Evolutionary conservation across 2,329 filamentous ascomycete species (phyloP).

Genomic region (Trichoderma lentiforme): DNA sequence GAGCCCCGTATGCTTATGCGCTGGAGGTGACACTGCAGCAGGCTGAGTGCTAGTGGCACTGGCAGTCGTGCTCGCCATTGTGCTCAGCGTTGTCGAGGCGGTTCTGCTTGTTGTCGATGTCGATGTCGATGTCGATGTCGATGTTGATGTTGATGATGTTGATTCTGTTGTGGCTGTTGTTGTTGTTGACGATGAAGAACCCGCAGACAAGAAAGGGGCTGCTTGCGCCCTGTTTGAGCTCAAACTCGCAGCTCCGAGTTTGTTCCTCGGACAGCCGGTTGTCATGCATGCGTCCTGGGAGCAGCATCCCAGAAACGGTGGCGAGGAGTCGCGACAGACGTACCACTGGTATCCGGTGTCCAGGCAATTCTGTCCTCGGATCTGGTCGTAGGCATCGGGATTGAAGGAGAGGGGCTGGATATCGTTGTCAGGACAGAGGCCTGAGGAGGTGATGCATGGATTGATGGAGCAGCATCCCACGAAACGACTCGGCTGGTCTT

Average conservation of each 20-base stretch:
- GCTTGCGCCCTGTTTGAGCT: conserved; percentile 18
- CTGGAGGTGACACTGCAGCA: background rate
- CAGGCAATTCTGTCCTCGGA: conserved; percentile 34
- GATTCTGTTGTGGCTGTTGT: background rate
- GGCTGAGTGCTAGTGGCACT: background rate
- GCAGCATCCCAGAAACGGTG: conserved; percentile 41
- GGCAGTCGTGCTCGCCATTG: background rate
- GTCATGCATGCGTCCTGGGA: conserved; percentile 24
- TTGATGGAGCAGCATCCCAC: conserved; percentile 41
- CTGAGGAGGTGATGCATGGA: conserved; percentile 32
- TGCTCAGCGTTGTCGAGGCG: background rate
- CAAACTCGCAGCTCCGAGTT: conserved; percentile 28
- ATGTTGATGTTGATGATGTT: background rate
- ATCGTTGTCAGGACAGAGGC: conserved; percentile 32
- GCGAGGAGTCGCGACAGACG: conserved; percentile 28
- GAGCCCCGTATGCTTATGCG: background rate
- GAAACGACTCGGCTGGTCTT: conserved; percentile 32
- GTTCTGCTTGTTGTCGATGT: background rate
- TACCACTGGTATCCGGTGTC: conserved; percentile 31
- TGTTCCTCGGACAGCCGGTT: conserved; percentile 25
- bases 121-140: background rate
- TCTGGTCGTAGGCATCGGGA: conserved; percentile 23
- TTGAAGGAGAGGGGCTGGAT: conserved; percentile 31
- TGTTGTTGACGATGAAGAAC: background rate
- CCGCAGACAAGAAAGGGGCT: background rate